A percentile compares a stretch with the other conserved stretches of the same genome.
phyloP scores from a whole-genome alignment of 352 stramenopile genomes.

The Phytophthora sp. region DNA sequence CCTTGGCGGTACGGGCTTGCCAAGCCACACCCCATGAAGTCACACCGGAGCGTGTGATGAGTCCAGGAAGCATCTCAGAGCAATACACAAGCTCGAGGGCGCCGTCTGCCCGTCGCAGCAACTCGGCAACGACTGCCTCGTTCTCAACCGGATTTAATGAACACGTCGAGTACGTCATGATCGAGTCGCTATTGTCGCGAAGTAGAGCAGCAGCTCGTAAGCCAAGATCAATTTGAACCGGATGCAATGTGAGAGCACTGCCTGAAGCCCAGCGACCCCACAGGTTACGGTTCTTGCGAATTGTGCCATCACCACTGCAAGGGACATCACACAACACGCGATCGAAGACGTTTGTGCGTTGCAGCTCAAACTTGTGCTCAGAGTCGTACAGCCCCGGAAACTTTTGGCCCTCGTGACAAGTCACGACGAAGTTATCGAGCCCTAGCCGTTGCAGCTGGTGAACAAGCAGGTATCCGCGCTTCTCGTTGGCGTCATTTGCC shows the following conservation, averaged over 20 bases:
- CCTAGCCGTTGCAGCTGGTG: slow-evolving; percentile 89
- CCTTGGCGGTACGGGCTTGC: slow-evolving; percentile 53
- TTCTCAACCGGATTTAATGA: slow-evolving; percentile 99
- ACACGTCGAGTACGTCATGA: slow-evolving; percentile 97
- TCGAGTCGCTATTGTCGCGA: slow-evolving; percentile 61
- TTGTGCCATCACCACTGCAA: slow-evolving; percentile 97
- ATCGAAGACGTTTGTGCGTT: slow-evolving; percentile 91
- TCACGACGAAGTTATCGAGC: slow-evolving; percentile 89
- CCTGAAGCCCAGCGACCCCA: slow-evolving; percentile 91
- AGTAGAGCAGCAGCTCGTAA: slow-evolving; percentile 90
- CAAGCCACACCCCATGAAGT: slow-evolving; percentile 72
- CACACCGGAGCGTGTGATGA: slow-evolving; percentile 56
- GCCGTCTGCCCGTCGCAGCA: slow-evolving; percentile 90
- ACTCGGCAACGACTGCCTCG: slow-evolving; percentile 94
- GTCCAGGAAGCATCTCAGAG: slow-evolving; percentile 49
- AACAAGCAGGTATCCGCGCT: slow-evolving; percentile 97
- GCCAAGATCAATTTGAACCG: slow-evolving; percentile 93
- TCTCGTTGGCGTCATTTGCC: slow-evolving; percentile 96
- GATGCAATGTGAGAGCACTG: slow-evolving; percentile 90
- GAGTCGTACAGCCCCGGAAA: slow-evolving; percentile 91
- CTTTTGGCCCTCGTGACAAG: slow-evolving; percentile 91
- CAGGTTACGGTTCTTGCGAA: slow-evolving; percentile 96
- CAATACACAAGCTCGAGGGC: slow-evolving; percentile 91
- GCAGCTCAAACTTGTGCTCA: slow-evolving; percentile 27
- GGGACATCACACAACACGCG: slow-evolving; percentile 98